Evolutionary conservation across 2,329 filamentous ascomycete species (phyloP), one percentile per base, ranked within the genome.

Genomic region (Diaporthe helianthi): DNA sequence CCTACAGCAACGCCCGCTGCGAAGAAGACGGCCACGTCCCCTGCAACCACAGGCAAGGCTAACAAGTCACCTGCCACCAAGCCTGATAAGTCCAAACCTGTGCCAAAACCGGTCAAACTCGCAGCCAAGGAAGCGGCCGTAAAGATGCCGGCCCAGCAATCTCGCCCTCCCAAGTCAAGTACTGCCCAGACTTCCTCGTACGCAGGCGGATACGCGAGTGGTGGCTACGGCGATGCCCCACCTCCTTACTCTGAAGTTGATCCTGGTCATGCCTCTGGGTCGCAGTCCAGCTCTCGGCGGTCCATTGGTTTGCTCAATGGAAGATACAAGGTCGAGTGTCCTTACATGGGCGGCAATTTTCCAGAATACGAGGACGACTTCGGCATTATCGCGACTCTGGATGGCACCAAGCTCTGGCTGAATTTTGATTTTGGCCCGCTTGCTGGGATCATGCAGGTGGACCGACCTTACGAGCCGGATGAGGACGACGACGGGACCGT

Each of bases 301-400:
- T 15, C 44, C n/a, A 74, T 83, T 0, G 79, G 80, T 2, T 73
- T 80, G 3, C 73, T 86, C 17, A 85, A 84, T 60, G 84, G 85
- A 10, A 75, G 77, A 3, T 87, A 86, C 74, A 71, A 75, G 4
- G 73, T 86, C 17, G 52, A 69, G 12, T 80, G 76, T 55, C 65
- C 68, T 12, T 65, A 74, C 4, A 75, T 79, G 3, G 63, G 72
- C 10, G 33, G 33, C 0, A 31, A 79, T 36, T 80, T 77, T 77
- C 65, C 72, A 2, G 53, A 74, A 24, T 60, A 72, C 6, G 63
- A 71, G 1, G 65, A 72, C 3, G 75, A 79, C 29, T 76, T 81
- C 26, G 72, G 72, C 2, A 73, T 83, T 12, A 75, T 81, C 49
- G 74, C 83, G 19, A 81, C 81, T 2, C 77, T 83, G 1, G 76